Evolutionary conservation across 2,329 filamentous ascomycete genomes (phyloP).

Genomic region (Gaeumannomyces tritici): DNA sequence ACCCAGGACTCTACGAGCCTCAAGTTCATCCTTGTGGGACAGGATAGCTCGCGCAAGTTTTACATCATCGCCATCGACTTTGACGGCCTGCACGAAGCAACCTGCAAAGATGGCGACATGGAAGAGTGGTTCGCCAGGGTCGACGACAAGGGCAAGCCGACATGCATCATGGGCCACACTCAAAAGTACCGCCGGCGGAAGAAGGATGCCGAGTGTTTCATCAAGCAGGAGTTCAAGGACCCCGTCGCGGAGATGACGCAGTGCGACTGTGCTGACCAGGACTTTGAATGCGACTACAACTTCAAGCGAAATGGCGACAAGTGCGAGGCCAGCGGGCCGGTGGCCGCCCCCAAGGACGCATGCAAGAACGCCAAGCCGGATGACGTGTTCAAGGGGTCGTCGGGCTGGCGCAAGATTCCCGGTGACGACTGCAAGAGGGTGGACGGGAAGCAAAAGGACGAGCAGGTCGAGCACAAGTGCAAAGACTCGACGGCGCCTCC

Average conservation of each 20-base stretch:
- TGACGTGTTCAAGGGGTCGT: constrained; percentile 73
- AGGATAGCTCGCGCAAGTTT: constrained; percentile 37
- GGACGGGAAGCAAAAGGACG: constrained; percentile 55
- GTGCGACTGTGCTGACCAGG: constrained; percentile 72
- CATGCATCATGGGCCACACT: constrained; percentile 92
- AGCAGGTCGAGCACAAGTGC: constrained; percentile 67
- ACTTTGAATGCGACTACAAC: constrained; percentile 97
- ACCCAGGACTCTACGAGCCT: constrained; percentile 87
- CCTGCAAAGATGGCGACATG: constrained; percentile 70
- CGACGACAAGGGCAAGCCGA: constrained; percentile 69
- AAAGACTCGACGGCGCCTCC: constrained; percentile 44
- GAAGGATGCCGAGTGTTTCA: constrained; percentile 79
- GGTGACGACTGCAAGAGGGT: constrained; percentile 62
- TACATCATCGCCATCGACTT: constrained; percentile 77
- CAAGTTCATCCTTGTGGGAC: constrained; percentile 75
- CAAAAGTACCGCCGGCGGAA: constrained; percentile 82
- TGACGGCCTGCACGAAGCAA: constrained; percentile 65
- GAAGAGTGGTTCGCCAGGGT: constrained; percentile 82
- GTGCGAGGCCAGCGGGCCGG: constrained; percentile 55
- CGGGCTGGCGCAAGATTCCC: constrained; percentile 87
- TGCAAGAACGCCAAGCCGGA: constrained; percentile 58
- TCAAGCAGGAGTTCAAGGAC: constrained; percentile 78
- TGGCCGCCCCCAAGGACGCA: constrained; percentile 59
- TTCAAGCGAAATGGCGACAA: constrained; percentile 62
- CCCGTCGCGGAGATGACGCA: constrained; percentile 58